phyloP scores from a whole-genome alignment of 2,329 filamentous ascomycete genomes.

The Huntiella decipiens region DNA sequence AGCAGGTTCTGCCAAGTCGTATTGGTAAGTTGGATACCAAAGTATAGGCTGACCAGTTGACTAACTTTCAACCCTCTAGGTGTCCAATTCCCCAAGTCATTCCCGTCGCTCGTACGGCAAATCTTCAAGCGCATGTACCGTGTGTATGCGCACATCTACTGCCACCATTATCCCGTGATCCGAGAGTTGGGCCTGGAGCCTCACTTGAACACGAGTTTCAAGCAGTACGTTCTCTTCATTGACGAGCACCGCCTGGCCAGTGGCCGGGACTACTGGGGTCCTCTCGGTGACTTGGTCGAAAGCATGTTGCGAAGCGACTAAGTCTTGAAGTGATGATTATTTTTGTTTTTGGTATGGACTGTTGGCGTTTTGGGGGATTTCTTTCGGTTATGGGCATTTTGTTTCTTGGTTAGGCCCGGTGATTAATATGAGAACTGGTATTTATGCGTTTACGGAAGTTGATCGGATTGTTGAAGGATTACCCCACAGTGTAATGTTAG shows the following conservation, averaged over 20 bases:
- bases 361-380: background rate
- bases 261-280: conserved; percentile 95
- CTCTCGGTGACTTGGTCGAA: conserved; percentile 84
- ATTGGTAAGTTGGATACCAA: conserved; percentile 38
- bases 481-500: background rate
- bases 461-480: background rate
- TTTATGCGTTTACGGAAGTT: background rate
- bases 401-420: background rate
- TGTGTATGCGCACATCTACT: conserved; percentile 98
- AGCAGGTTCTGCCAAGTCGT: conserved; percentile 81
- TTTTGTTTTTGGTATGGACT: background rate
- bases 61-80: conserved; percentile 27
- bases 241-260: conserved; percentile 86
- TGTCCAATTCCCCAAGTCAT: conserved; percentile 86
- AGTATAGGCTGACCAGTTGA: background rate
- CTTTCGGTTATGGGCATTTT: background rate
- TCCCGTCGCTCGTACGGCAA: conserved; percentile 72
- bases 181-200: conserved; percentile 89
- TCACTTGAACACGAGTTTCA: conserved; percentile 97
- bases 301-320: conserved; percentile 92
- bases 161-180: conserved; percentile 95
- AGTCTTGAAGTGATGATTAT: background rate
- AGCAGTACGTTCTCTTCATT: conserved; percentile 97
- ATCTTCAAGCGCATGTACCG: conserved; percentile 98
- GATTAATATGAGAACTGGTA: background rate